Evolutionary conservation across 805 yeast genomes (phyloP).

Genomic region (Cephaloascus fragrans): DNA sequence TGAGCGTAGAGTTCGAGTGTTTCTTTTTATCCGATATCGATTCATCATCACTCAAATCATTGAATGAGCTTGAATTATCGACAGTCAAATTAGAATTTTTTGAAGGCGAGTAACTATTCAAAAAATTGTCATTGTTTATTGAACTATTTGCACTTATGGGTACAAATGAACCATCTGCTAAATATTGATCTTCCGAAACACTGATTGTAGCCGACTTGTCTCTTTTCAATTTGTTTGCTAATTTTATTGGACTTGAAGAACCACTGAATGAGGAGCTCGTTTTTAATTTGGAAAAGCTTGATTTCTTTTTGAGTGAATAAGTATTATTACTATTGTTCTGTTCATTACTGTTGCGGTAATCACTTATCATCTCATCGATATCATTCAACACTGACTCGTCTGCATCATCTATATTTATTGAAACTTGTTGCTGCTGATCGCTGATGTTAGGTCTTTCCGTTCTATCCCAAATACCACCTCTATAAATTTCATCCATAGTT

Average conservation of each 20-base stretch:
- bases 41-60: not conserved
- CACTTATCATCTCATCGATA: slow-evolving; percentile 3
- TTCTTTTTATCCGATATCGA: not conserved
- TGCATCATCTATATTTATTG: slow-evolving; percentile 1
- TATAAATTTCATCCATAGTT: slow-evolving; percentile 58
- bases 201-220: slow-evolving; percentile 10
- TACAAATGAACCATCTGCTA: slow-evolving; percentile 16
- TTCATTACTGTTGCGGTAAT: slow-evolving; percentile 2
- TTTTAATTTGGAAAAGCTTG: slow-evolving; percentile 7
- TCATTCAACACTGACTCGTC: slow-evolving; percentile 3
- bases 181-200: slow-evolving; percentile 14
- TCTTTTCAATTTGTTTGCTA: slow-evolving; percentile 1
- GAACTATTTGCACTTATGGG: slow-evolving; percentile 2
- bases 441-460: slow-evolving; percentile 9
- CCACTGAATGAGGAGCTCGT: slow-evolving; percentile 15
- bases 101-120: too few relatives aligned
- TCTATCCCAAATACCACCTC: slow-evolving; percentile 92
- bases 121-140: too few relatives aligned
- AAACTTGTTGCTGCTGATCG: slow-evolving; percentile 1
- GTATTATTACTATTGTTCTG: slow-evolving; percentile 3
- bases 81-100: too few relatives aligned
- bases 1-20: slow-evolving; percentile 22
- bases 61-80: too few relatives aligned
- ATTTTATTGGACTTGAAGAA: slow-evolving; percentile 12
- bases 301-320: not conserved